Base-by-base conservation (phyloP, 1,139 yeast genomes). In the Zygosaccharomyces pseudobailii region DNA sequence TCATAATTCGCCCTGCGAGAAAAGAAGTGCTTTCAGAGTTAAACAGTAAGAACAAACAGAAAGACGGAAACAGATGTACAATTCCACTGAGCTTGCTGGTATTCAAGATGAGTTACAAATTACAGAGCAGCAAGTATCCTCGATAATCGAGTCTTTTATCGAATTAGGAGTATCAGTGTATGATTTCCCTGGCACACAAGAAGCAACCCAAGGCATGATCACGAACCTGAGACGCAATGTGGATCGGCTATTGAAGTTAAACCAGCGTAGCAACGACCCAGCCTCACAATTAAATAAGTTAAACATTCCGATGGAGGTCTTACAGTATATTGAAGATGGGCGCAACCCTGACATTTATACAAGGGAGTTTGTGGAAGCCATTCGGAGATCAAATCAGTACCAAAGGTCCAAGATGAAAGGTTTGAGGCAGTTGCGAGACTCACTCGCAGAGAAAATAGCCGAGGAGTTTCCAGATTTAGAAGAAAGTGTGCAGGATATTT, bases 261-360 rank as follows among this genome's bases (percentile, higher is more conserved):
- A 66, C 47, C 61, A 59, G 33, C 55, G 63, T 9, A 58, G 68
- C 24, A 56, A 56, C 33, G 62, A 60, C 36, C 69, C 70, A 9
- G 48, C 54, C 2, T 58, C 66, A 7, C 64, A 63, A 3, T 50
- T 74, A 24, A 61, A 67, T 19, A 63, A 70, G 7, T 67, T 76
- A 5, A 79, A 82, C 1, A 74, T 87, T 2, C 95, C 96, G 0
- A 65, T 84, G 40, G 96, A 87, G 61, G 89, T 87, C 13, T 70
- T 87, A 6, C 82, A 83, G 51, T 86, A 92, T 63, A 87, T 92
- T 40, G 97, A 92, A 63, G 95, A 89, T 59, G 98, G 98, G 2
- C 74, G 98, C 55, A 92, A 92, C 62, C 98, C 99, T 0, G 97
- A 92, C 63, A 90, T 92, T 41, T 92, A 92, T 66, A 89, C 97